Evolutionary conservation across 306 rosid species (phyloP).

Genomic region (Alnus rubra): DNA sequence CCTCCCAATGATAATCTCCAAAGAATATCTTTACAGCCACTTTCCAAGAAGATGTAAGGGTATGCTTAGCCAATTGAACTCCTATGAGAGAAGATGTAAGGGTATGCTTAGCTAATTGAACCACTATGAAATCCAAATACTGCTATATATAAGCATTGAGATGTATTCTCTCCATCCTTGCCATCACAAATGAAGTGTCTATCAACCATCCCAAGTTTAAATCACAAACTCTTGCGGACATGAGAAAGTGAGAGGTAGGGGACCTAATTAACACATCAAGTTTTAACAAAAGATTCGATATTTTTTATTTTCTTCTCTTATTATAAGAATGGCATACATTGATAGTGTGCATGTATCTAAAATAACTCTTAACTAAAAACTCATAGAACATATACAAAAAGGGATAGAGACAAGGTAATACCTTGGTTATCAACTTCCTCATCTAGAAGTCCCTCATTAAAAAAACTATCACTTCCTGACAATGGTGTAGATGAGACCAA

Average conservation of each 20-base stretch:
- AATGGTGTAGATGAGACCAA: constrained; percentile 64
- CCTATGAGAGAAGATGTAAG: background rate
- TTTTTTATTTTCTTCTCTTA: background rate
- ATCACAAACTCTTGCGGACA: background rate
- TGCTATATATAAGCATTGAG: background rate
- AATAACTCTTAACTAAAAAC: constrained; percentile 5
- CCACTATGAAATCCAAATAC: background rate
- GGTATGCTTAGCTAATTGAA: background rate
- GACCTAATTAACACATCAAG: background rate
- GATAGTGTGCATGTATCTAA: background rate
- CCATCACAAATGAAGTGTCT: background rate
- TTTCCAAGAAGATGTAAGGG: background rate
- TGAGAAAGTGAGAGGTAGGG: background rate
- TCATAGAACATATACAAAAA: background rate
- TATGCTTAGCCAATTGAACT: background rate
- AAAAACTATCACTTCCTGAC: constrained; percentile 52
- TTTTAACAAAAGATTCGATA: background rate
- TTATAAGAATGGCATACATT: background rate
- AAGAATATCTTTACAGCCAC: background rate
- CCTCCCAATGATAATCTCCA: background rate
- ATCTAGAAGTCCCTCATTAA: constrained; percentile 35
- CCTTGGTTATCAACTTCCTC: constrained; percentile 68
- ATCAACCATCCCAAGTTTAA: background rate
- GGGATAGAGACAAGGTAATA: constrained; percentile 24
- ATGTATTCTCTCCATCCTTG: background rate